Base-by-base conservation (phyloP, 164 flowering plant genomes). In the Vitis labrusca region DNA sequence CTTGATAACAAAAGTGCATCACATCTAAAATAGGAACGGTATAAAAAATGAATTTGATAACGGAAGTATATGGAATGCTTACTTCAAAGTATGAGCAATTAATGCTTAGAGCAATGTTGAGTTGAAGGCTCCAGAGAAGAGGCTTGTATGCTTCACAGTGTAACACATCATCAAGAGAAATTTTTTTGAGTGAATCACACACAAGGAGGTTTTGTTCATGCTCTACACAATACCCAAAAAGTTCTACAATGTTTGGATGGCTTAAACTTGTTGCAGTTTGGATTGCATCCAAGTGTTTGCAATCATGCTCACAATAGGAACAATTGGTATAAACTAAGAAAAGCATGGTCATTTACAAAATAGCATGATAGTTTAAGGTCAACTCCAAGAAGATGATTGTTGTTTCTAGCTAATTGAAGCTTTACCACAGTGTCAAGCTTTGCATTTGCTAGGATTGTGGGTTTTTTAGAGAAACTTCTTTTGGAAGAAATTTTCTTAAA, bases 161-260 rank as follows among this genome's bases (percentile, higher is more conserved):
- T 17, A 17, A 0, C 17, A 17, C 89, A 66, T 82, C 83, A 63
- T 90, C 82, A 37, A 91, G 96, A 57, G 97, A 74, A 56, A 82
- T 66, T 72, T 81, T 83, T 75, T 81, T 76, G 54, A 87, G 83
- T 73, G 75, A 88, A 71, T 94, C 94, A 53, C 86, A 91, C 54
- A 89, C 94, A 16, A 94, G 81, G 66, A 86, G 78, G 75, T 92
- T 91, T n/a, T 88, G 87, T 65, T 86, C 90, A 71, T 85, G 80
- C 65, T 89, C 97, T 54, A 86, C 59, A 73, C 92, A 90, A 64
- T 85, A 92, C 17, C 98, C 97, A 30, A 81, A 13, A 62, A 92
- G 97, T 53, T 77, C 66, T 14, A 88, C 83, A 32, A 90, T 85
- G 73, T 89, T 92, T 57, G 91, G 96, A 78, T 94, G 98, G 81